Base-by-base conservation (phyloP, 164 flowering plant species). In the Chloranthus sessilifolius region DNA sequence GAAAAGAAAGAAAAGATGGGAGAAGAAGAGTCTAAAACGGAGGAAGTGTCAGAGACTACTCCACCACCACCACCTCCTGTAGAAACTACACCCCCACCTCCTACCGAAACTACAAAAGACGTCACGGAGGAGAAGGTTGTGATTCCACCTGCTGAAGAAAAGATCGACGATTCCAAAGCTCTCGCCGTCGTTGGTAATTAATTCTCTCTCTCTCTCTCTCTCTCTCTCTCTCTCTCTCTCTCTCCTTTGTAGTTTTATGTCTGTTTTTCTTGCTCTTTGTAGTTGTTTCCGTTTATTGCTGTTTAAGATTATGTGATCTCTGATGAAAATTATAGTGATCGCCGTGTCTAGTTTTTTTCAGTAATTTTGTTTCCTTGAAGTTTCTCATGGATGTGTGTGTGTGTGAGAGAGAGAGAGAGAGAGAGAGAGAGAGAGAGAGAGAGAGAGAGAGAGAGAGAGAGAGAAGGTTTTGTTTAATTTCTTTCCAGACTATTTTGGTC, bases 131-230 rank as follows among this genome's bases (percentile, higher is more conserved):
- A 79, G 67, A 79, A 79, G 55, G 25, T 73, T 15, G 65, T 52
- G 15, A 47, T 52, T 35, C 75, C 73, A 28, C 42, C 58, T 10
- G 27, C 39, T 5, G 64, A 50, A 39, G 68, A 53, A 33, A 73
- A 66, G 43, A 55, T 45, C 29, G 79, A 73, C 10, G 81, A 74
- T 12, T 55, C 83, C 52, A 80, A 78, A 58, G 77, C 83, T 58
- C 67, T 76, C 16, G 68, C 76, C 2, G 53, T 67, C 0, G 71
- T 71, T 34, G 85, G 74, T 23, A 75, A 80, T 78, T 70, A 53
- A 58, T 17, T 38, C 42, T 35, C 26, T 40, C 17, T 30, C 26
- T 37, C 22, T 50, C 29, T 36, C 44, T 36, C 16, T 52, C 1
- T 38, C 21, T 37, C 19, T 52, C 3, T 27, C 10, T 1, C 7